Evolutionary conservation across 176 grass and related monocot species (phyloP), one percentile per base, ranked within the genome.

Genomic region (Oryza nivara): DNA sequence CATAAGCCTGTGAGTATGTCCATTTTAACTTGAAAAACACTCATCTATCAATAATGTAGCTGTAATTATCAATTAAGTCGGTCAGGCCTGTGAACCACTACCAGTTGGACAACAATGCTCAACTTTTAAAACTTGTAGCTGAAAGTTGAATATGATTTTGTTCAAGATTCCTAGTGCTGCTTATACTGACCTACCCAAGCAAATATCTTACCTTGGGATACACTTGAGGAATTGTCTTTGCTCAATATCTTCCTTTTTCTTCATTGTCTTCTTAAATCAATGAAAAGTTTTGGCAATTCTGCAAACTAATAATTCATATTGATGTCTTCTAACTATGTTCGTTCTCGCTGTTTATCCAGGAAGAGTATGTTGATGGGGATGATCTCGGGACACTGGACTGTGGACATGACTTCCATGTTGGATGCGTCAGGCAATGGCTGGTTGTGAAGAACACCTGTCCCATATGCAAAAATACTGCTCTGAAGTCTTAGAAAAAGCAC

Each of bases 391-490:
- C 69, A 30, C 84, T 90, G 0, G 75, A 90, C 75, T 90, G 89
- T 4, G 89, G 89, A 16, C 89, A 90, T 11, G 84, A 90, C 32
- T 90, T 90, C 64, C 89, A 90, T 26, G 22, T 76, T 7, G 12
- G 75, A 3, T 90, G 89, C 70, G 83, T 90, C 89, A 90, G 86
- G 75, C 89, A 90, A 35, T 90, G 89, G 89, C 89, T 90, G 0
- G 61, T 90, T 64, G 15, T 90, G 75, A 90, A 90, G 89, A 90
- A 90, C 58, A 25, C 79, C 16, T 90, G 89, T 23, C 89, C 89
- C 6, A 87, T 90, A 15, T 90, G 89, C 84, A 90, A 90, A 25
- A 90, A 52, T 4, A 65, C 89, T 12, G 89, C 89, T 16, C 11
- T 90, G 64, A 90, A 90, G 75, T 87, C 75, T 38, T 90, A 11